phyloP scores from a whole-genome alignment of 306 rosid species.

The Leucaena leucocephala region DNA sequence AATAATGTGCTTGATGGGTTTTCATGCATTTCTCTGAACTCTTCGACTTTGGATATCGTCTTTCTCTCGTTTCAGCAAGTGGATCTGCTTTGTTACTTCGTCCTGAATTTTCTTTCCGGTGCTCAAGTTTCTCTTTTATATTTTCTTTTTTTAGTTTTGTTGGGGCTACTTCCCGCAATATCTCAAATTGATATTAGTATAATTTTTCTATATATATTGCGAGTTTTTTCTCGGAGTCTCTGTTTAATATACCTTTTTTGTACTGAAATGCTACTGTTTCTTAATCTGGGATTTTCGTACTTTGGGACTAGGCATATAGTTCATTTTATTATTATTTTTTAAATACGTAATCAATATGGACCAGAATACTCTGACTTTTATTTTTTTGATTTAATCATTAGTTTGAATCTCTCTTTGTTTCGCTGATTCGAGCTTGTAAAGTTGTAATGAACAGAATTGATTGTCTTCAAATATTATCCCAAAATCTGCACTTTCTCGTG shows the following conservation, averaged over 20 bases:
- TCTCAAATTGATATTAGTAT: not conserved
- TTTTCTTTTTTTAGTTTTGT: not conserved
- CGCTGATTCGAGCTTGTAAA: slow-evolving; percentile 11
- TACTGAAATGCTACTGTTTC: not conserved
- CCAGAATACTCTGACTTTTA: not conserved
- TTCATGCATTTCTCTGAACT: slow-evolving; percentile 43
- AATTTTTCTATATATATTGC: not conserved
- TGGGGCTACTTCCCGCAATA: not conserved
- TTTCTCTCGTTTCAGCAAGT: slow-evolving; percentile 37
- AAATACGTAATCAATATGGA: not conserved
- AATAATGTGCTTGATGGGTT: slow-evolving; percentile 50
- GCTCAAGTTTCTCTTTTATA: not conserved
- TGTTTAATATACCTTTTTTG: not conserved
- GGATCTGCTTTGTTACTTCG: slow-evolving; percentile 55
- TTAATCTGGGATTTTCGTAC: slow-evolving; percentile 19
- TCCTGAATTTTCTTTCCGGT: slow-evolving; percentile 26
- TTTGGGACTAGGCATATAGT: not conserved
- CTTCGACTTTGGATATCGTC: slow-evolving; percentile 34
- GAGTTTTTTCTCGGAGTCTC: not conserved
- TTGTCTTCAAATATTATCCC: not conserved
- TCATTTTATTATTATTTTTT: not conserved
- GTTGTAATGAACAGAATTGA: slow-evolving; percentile 3
- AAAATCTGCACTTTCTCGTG: not conserved
- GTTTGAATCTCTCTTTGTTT: slow-evolving; percentile 3
- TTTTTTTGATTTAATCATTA: not conserved